Evolutionary conservation across 805 yeast genomes (phyloP).

Genomic region (Schwanniomyces polymorphus): DNA sequence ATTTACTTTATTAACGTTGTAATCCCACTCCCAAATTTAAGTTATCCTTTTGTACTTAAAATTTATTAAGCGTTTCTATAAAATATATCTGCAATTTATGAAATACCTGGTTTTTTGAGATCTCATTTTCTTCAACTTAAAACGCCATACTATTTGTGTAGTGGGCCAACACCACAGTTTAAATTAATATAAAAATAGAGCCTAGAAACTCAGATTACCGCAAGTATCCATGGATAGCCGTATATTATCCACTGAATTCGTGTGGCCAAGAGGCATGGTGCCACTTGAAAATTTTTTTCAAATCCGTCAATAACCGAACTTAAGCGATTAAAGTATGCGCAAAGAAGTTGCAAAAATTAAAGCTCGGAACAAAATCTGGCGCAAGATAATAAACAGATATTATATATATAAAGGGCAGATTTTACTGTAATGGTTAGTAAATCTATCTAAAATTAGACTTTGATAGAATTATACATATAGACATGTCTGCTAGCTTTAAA

Average conservation of each 20-base stretch:
- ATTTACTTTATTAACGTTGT: too few species aligned
- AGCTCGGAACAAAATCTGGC: background rate
- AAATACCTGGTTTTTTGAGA: background rate
- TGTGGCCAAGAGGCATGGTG: background rate
- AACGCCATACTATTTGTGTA: too few species aligned
- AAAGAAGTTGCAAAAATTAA: background rate
- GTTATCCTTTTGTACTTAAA: too few species aligned
- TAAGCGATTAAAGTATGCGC: background rate
- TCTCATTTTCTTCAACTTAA: too few species aligned
- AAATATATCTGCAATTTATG: too few species aligned
- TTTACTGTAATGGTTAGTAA: background rate
- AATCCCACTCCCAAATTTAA: too few species aligned
- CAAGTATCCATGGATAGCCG: background rate
- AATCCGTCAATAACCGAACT: background rate
- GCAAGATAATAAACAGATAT: background rate
- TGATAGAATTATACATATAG: background rate
- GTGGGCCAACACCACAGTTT: too few species aligned
- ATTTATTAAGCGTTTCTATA: too few species aligned
- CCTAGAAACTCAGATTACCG: background rate
- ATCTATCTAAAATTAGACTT: background rate
- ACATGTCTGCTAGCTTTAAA: conserved; percentile 3
- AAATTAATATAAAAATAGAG: too few species aligned
- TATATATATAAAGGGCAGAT: background rate
- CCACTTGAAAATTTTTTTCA: background rate
- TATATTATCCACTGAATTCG: background rate